Conservation (phyloP, 176 grass and related monocot genomes). For the Aegilops speltoides region DNA sequence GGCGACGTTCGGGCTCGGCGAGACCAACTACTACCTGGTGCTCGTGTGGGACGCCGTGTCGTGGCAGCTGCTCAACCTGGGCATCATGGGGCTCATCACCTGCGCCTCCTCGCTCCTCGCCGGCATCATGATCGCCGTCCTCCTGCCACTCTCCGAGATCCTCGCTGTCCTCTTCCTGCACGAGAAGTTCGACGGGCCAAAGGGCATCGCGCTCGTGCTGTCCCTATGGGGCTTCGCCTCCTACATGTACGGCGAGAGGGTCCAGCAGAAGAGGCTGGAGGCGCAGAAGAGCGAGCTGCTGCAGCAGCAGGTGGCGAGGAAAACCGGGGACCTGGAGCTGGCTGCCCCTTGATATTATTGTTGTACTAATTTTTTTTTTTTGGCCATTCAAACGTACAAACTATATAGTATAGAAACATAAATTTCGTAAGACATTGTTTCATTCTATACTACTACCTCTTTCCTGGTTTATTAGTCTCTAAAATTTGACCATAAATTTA, state of each 20-base stretch:
- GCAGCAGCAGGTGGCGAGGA: background rate
- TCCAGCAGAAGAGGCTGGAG: constrained; percentile 18
- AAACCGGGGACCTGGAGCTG: constrained; percentile 20
- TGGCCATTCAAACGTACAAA: too few species aligned
- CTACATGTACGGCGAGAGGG: constrained; percentile 38
- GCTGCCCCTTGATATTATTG: constrained; percentile 8
- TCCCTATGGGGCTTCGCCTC: constrained; percentile 61
- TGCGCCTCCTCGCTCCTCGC: constrained; percentile 62
- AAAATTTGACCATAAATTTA: too few species aligned
- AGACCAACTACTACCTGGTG: constrained; percentile 61
- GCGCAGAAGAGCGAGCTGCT: constrained; percentile 7
- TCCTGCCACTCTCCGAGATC: constrained; percentile 57
- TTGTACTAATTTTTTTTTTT: too few species aligned
- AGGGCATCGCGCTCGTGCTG: constrained; percentile 57
- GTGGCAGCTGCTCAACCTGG: constrained; percentile 65
- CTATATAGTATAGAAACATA: too few species aligned
- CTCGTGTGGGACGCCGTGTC: constrained; percentile 52
- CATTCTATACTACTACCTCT: background rate
- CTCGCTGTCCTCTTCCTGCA: constrained; percentile 64
- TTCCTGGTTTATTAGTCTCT: too few species aligned
- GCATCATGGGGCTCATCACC: constrained; percentile 58
- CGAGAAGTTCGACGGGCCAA: constrained; percentile 70
- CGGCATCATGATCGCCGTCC: constrained; percentile 62
- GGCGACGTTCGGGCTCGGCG: constrained; percentile 52
- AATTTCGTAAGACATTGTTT: constrained; percentile 20